Conservation (phyloP, 176 grass and related monocot species). For the Rhynchospora breviuscula region DNA sequence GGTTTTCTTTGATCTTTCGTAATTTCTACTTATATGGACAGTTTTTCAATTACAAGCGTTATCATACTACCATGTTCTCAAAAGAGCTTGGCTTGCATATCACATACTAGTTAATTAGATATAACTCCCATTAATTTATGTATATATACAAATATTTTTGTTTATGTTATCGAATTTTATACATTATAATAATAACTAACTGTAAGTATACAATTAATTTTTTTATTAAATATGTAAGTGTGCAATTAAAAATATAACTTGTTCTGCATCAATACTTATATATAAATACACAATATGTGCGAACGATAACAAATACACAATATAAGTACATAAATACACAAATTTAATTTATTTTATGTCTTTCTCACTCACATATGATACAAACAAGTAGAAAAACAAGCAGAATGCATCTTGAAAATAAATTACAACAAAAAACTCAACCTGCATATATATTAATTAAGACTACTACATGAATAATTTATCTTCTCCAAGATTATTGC, state of each 20-base stretch:
- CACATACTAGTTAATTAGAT: neutral
- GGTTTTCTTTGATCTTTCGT: neutral
- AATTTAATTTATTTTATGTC: neutral
- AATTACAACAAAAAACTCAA: conserved; percentile 2
- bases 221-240: no score
- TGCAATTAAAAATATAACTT: neutral
- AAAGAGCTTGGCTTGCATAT: neutral
- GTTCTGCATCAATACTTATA: neutral
- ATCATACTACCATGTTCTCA: neutral
- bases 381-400: conserved; percentile 6
- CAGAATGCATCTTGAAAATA: neutral
- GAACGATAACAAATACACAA: neutral
- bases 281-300: neutral
- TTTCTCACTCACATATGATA: neutral
- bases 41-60: neutral
- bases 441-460: neutral
- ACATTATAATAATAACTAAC: neutral
- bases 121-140: neutral
- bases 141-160: neutral
- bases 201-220: neutral
- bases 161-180: neutral
- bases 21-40: neutral
- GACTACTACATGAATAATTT: neutral
- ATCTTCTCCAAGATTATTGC: neutral
- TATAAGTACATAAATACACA: neutral